Base-by-base conservation (phyloP, 495 filamentous ascomycete species). In the Aspergillus funiculosus region DNA sequence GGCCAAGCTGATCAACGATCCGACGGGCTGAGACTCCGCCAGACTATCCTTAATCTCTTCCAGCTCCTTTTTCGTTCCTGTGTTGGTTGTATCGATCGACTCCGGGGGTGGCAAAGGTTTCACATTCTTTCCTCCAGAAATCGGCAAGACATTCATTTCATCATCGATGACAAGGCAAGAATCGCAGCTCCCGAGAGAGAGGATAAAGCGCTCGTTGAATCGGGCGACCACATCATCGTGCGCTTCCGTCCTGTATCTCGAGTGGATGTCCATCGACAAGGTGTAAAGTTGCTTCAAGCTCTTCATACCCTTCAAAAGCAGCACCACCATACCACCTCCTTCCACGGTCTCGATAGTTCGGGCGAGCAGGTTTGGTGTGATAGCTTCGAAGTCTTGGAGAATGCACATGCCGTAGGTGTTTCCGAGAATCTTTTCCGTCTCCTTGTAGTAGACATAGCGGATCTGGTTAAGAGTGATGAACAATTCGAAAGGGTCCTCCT, bases 331-430 rank as follows among this genome's bases (percentile, higher is more conserved):
- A 20, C 94, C 94, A 43, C 94, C 94, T 52, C 94, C 94, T 59
- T 99, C 92, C 15, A 99, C 94, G 0, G 94, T 97, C 65, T 99
- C 94, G 53, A 99, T 86, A 3, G 92, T 97, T 32, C 91, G 75
- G 1, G 94, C 94, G 15, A 99, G 77, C 46, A 96, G 73, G 59
- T 99, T 99, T 20, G 94, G 94, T 5, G 92, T 99, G 47, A 99
- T 82, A 19, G 89, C 94, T 60, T 99, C 94, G 56, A 99, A 99
- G 50, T 99, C 94, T 60, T 99, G 94, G 44, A 99, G 70, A 51
- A 97, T 92, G 61, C 89, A 95, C 86, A 97, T 97, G 52, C 94
- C 92, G 61, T 91, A 99, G 22, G 94, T 99, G 66, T 97, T 95
- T 53, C 94, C 94, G 28, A 99, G 67, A 60, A 99, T 97, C 73